Evolutionary conservation across 2,329 filamentous ascomycete genomes (phyloP).

Genomic region (Fusarium tjaetaba): DNA sequence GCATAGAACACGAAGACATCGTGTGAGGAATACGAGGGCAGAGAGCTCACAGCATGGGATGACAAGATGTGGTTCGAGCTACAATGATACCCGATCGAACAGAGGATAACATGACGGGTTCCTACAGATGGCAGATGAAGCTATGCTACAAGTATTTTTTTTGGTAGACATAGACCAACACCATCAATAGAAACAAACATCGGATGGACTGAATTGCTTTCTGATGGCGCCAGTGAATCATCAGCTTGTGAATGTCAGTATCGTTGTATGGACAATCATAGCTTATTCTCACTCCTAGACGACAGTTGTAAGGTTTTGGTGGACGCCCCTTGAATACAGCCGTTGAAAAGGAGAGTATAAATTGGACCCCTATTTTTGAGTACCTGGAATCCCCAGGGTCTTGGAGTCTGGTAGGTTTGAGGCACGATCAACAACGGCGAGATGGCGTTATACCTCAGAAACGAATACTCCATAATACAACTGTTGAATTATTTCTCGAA

Average conservation of each 20-base stretch:
- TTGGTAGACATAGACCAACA: conserved; percentile 16
- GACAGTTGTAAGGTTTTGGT: neutral
- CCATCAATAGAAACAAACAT: conserved; percentile 24
- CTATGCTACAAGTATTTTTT: conserved; percentile 11
- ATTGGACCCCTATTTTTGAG: conserved; percentile 37
- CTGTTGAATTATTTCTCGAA: neutral
- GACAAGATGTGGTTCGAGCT: conserved; percentile 28
- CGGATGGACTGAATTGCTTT: neutral
- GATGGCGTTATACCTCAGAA: neutral
- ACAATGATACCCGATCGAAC: conserved; percentile 35
- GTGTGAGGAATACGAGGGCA: conserved; percentile 15
- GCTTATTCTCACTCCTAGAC: neutral
- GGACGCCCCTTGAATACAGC: neutral
- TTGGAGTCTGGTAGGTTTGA: neutral
- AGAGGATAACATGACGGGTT: conserved; percentile 22
- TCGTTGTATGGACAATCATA: neutral
- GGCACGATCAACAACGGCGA: neutral
- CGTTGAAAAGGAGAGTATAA: conserved; percentile 32
- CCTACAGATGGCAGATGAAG: conserved; percentile 10
- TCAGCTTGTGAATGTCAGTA: no score
- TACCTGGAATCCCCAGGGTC: neutral
- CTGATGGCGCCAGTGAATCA: no score
- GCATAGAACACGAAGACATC: conserved; percentile 28
- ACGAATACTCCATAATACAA: neutral
- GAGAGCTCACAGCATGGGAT: conserved; percentile 10